Evolutionary conservation across 2,329 filamentous ascomycete species (phyloP).

Genomic region (Aureobasidium sp.): DNA sequence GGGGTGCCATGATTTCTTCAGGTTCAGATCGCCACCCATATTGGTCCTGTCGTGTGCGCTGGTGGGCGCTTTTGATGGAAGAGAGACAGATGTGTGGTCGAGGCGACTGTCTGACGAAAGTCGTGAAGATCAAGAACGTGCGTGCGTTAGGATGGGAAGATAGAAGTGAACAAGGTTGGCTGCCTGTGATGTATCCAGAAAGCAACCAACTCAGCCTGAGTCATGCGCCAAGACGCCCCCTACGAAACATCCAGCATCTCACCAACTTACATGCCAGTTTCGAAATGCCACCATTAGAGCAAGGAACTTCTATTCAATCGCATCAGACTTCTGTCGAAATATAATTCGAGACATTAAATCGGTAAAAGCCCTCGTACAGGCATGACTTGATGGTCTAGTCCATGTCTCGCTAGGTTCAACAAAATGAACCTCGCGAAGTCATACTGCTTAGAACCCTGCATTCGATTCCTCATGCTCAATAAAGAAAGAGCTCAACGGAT

Average conservation of each 20-base stretch:
- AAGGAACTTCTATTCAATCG: too few species aligned
- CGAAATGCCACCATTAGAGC: too few species aligned
- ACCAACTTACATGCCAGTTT: too few species aligned
- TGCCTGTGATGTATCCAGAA: background rate
- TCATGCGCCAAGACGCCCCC: background rate
- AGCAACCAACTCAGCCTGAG: background rate
- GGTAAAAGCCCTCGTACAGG: too few species aligned
- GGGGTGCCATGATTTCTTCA: slow-evolving; percentile 91
- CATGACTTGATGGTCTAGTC: too few species aligned
- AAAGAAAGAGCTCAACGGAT: too few species aligned
- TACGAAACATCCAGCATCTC: background rate
- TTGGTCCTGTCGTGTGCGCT: slow-evolving; percentile 34
- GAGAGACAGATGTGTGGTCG: slow-evolving; percentile 23
- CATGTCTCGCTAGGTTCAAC: too few species aligned
- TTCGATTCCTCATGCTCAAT: too few species aligned
- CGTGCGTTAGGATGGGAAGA: background rate
- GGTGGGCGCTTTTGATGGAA: slow-evolving; percentile 11
- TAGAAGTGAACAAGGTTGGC: background rate
- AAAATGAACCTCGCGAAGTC: too few species aligned
- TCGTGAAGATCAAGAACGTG: background rate
- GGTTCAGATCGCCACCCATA: slow-evolving; percentile 92
- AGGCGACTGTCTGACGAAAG: background rate
- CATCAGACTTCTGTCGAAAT: too few species aligned
- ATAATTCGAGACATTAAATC: too few species aligned
- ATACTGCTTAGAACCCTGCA: too few species aligned